Conservation (phyloP, 306 rosid genomes). For the Carpinus fangiana region DNA sequence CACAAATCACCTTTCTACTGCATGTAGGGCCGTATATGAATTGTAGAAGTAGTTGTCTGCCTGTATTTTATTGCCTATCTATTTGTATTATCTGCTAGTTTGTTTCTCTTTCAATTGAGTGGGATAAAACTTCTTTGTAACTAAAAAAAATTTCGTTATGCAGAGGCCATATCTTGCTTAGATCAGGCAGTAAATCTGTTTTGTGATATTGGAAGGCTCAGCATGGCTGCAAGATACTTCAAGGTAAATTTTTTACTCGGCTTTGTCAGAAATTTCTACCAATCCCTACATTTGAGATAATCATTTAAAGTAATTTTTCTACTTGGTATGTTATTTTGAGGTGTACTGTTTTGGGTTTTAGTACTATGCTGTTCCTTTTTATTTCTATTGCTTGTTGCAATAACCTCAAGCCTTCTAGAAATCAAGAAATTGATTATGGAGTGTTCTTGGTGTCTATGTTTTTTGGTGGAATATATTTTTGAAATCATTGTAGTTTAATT, state of each 20-base stretch:
- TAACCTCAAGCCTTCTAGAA: neutral
- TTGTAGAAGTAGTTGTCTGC: neutral
- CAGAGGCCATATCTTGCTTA: slow-evolving; percentile 42
- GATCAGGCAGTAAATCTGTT: slow-evolving; percentile 66
- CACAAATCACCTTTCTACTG: neutral
- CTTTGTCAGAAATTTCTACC: neutral
- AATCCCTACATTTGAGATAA: neutral
- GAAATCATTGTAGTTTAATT: neutral
- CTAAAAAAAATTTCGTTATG: slow-evolving; percentile 10
- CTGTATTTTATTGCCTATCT: neutral
- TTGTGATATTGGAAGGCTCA: slow-evolving; percentile 98
- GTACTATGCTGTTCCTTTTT: neutral
- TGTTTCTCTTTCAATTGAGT: neutral
- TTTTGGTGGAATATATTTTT: neutral
- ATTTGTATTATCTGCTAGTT: neutral
- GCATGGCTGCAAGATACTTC: slow-evolving; percentile 91
- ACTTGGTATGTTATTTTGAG: neutral
- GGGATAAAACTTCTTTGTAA: neutral
- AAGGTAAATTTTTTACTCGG: slow-evolving; percentile 52
- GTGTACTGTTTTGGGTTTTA: neutral
- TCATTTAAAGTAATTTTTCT: slow-evolving; percentile 15
- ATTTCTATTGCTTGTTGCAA: neutral
- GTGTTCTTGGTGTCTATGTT: neutral
- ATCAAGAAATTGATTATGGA: slow-evolving; percentile 10
- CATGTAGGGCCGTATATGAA: neutral